phyloP scores from a whole-genome alignment of 352 stramenopile species.

The Pythium inflatum region DNA sequence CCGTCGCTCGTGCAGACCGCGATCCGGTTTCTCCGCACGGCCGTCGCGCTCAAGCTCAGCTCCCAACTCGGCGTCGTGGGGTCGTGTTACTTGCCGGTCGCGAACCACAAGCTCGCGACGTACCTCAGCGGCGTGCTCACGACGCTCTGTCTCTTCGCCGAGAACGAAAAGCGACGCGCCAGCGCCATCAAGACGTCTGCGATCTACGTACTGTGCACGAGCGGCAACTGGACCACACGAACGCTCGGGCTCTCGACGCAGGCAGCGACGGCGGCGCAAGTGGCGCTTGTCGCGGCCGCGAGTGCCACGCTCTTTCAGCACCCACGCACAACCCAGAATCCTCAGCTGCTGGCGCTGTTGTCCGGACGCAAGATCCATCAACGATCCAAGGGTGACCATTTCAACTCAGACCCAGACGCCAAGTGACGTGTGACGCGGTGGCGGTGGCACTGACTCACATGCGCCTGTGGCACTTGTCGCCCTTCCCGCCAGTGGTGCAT shows the following conservation, averaged over 20 bases:
- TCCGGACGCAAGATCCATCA: neutral
- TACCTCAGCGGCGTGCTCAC: slow-evolving; percentile 46
- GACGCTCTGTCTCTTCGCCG: slow-evolving; percentile 48
- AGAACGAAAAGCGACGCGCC: slow-evolving; percentile 56
- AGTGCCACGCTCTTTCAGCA: slow-evolving; percentile 35
- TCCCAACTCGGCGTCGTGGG: slow-evolving; percentile 61
- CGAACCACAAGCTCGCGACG: slow-evolving; percentile 32
- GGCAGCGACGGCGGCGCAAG: slow-evolving; percentile 38
- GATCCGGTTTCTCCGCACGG: slow-evolving; percentile 61
- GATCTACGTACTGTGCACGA: slow-evolving; percentile 53
- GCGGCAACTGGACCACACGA: slow-evolving; percentile 39
- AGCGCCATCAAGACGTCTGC: slow-evolving; percentile 64
- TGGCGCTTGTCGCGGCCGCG: slow-evolving; percentile 43
- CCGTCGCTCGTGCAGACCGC: slow-evolving; percentile 41
- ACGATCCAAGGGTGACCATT: neutral
- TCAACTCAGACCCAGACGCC: slow-evolving; percentile 10
- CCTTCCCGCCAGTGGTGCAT: too few relatives aligned
- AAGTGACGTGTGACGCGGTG: neutral
- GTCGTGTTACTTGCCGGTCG: slow-evolving; percentile 52
- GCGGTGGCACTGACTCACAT: too few relatives aligned
- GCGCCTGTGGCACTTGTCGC: neutral
- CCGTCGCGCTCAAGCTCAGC: slow-evolving; percentile 57
- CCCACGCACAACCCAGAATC: slow-evolving; percentile 1
- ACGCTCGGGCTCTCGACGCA: slow-evolving; percentile 22
- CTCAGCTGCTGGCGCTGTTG: slow-evolving; percentile 18